phyloP scores from a whole-genome alignment of 495 filamentous ascomycete species.

The Bathelium albidoporum region DNA sequence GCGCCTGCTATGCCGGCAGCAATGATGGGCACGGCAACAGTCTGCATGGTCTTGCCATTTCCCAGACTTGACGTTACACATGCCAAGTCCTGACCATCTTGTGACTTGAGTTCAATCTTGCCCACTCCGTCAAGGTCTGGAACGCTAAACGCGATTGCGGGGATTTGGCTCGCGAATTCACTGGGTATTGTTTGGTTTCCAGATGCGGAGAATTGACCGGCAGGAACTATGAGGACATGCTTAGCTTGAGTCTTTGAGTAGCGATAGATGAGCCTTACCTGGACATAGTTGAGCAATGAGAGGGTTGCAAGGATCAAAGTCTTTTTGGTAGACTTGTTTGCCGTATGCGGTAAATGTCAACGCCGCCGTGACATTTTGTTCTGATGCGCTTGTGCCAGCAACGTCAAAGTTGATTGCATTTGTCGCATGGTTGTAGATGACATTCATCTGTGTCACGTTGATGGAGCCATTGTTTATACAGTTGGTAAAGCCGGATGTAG shows the following conservation, averaged over 20 bases:
- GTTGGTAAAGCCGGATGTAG: slow-evolving; percentile 67
- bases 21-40: slow-evolving; percentile 71
- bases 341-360: slow-evolving; percentile 82
- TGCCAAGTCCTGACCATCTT: slow-evolving; percentile 53
- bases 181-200: slow-evolving; percentile 61
- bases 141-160: slow-evolving; percentile 79
- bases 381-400: slow-evolving; percentile 58
- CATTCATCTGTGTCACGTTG: slow-evolving; percentile 60
- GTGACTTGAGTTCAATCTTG: slow-evolving; percentile 61
- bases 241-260: slow-evolving; percentile 23
- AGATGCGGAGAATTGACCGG: slow-evolving; percentile 59
- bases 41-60: slow-evolving; percentile 72
- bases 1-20: slow-evolving; percentile 82
- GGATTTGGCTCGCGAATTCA: slow-evolving; percentile 62
- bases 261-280: slow-evolving; percentile 41
- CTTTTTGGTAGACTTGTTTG: slow-evolving; percentile 63
- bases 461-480: slow-evolving; percentile 61
- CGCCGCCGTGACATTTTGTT: slow-evolving; percentile 71
- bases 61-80: slow-evolving; percentile 73
- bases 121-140: slow-evolving; percentile 86
- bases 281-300: slow-evolving; percentile 71
- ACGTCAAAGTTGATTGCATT: slow-evolving; percentile 73
- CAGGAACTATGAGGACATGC: slow-evolving; percentile 47
- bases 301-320: slow-evolving; percentile 76
- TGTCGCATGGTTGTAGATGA: slow-evolving; percentile 65